Evolutionary conservation across 495 filamentous ascomycete genomes (phyloP).

Genomic region (Corynascus novoguineensis): DNA sequence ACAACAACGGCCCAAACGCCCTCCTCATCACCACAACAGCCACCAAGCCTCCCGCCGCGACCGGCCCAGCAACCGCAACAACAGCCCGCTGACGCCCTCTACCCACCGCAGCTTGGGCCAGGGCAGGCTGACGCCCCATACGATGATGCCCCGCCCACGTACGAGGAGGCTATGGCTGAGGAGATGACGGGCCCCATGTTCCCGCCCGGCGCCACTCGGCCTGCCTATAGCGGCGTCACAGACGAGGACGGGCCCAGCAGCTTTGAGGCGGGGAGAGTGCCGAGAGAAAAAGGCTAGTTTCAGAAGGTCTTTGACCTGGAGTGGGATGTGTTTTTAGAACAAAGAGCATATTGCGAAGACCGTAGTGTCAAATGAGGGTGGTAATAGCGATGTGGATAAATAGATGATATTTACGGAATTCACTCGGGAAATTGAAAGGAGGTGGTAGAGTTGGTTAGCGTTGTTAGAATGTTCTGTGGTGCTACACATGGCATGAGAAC

Average conservation of each 20-base stretch:
- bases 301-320: too few species aligned
- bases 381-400: too few species aligned
- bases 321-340: too few species aligned
- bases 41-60: constrained; percentile 20
- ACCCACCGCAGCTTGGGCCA: constrained; percentile 43
- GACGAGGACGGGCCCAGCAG: constrained; percentile 45
- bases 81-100: constrained; percentile 33
- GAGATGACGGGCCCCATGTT: constrained; percentile 47
- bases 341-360: too few species aligned
- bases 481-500: too few species aligned
- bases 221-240: constrained; percentile 46
- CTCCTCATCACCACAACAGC: constrained; percentile 5
- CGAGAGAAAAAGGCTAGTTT: neutral
- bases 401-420: too few species aligned
- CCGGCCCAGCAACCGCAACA: constrained; percentile 10
- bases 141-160: constrained; percentile 70
- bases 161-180: constrained; percentile 87
- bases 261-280: constrained; percentile 12
- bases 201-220: constrained; percentile 30
- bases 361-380: too few species aligned
- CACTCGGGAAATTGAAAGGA: too few species aligned
- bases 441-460: too few species aligned
- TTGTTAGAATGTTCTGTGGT: too few species aligned
- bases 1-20: constrained; percentile 17
- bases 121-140: constrained; percentile 39